phyloP scores from a whole-genome alignment of 2,329 filamentous ascomycete genomes.

The Davidsoniella australis region DNA sequence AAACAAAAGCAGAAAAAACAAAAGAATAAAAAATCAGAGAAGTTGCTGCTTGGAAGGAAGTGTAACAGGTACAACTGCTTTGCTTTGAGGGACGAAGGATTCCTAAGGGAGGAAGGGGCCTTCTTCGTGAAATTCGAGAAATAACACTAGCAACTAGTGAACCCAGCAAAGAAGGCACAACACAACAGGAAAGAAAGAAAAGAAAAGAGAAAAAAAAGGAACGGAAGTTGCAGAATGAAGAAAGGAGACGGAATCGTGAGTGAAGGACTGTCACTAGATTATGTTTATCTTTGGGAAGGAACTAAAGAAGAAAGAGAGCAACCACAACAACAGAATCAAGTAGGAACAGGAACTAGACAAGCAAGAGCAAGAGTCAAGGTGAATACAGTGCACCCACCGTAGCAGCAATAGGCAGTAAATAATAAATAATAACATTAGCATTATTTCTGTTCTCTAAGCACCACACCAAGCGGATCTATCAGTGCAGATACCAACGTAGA shows the following conservation, averaged over 20 bases:
- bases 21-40: slow-evolving; percentile 1
- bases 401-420: too few species aligned
- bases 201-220: neutral
- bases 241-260: neutral
- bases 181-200: neutral
- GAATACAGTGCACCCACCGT: neutral
- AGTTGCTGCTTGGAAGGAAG: neutral
- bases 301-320: too few species aligned
- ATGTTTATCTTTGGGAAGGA: too few species aligned
- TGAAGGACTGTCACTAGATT: neutral
- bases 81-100: neutral
- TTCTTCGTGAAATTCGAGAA: neutral
- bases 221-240: neutral
- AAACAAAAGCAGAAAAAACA: neutral
- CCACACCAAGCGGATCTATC: too few species aligned
- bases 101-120: neutral
- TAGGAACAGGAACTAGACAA: neutral
- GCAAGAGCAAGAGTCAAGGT: neutral
- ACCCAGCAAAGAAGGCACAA: too few species aligned
- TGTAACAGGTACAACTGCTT: neutral
- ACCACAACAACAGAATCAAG: too few species aligned
- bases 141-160: neutral
- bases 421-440: too few species aligned
- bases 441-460: too few species aligned
- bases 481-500: too few species aligned